Conservation (phyloP, 2,329 filamentous ascomycete genomes). For the Colletotrichum somersetense region DNA sequence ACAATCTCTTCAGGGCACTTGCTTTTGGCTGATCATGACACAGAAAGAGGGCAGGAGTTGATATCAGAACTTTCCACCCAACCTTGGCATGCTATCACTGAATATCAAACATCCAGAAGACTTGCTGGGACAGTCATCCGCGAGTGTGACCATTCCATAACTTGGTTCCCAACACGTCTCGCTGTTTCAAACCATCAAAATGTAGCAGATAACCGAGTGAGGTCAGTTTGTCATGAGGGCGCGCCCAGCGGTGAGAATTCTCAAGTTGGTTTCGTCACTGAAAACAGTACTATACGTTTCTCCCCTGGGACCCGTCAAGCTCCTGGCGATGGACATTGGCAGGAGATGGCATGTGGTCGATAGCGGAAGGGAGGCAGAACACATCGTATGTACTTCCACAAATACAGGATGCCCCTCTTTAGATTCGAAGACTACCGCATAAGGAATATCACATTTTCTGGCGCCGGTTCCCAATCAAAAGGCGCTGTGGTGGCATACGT, state of each 20-base stretch:
- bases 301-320: background rate
- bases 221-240: background rate
- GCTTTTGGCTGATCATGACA: background rate
- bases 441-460: too few species aligned
- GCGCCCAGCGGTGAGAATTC: background rate
- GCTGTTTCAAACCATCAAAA: background rate
- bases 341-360: background rate
- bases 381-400: background rate
- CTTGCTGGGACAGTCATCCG: background rate
- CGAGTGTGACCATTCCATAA: background rate
- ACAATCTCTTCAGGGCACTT: background rate
- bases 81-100: background rate
- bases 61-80: background rate
- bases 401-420: too few species aligned
- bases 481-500: too few species aligned
- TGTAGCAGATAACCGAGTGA: background rate
- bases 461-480: too few species aligned
- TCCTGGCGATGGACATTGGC: background rate
- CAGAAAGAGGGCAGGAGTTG: background rate
- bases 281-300: background rate
- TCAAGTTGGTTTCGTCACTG: background rate
- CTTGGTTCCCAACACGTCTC: background rate
- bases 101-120: background rate
- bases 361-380: background rate
- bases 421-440: too few species aligned